Evolutionary conservation across 2,329 filamentous ascomycete genomes (phyloP).

Genomic region (Nemania bipapillata): DNA sequence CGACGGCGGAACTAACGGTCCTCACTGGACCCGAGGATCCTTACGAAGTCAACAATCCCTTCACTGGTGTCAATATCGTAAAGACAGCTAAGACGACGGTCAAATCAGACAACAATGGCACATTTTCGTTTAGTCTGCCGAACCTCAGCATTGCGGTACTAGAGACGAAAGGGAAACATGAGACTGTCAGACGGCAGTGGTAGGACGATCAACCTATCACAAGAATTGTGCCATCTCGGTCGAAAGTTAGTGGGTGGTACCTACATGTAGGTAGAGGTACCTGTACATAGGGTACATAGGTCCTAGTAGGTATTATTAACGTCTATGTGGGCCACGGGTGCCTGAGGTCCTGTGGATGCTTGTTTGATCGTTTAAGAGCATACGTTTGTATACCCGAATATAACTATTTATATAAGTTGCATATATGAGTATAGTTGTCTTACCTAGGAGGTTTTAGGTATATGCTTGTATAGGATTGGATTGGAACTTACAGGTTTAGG

Average conservation of each 20-base stretch:
- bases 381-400: too few relatives aligned
- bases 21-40: constrained; percentile 58
- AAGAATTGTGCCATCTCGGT: not conserved
- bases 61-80: constrained; percentile 62
- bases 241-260: not conserved
- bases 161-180: constrained; percentile 52
- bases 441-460: too few relatives aligned
- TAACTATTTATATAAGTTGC: too few relatives aligned
- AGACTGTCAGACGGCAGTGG: constrained; percentile 17
- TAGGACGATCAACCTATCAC: not conserved
- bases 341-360: too few relatives aligned
- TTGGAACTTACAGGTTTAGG: too few relatives aligned
- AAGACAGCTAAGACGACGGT: constrained; percentile 55
- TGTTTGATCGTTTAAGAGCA: too few relatives aligned
- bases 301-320: too few relatives aligned
- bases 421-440: too few relatives aligned
- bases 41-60: constrained; percentile 59
- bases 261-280: not conserved
- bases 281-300: too few relatives aligned
- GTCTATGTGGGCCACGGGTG: too few relatives aligned
- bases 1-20: constrained; percentile 58
- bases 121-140: constrained; percentile 64
- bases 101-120: constrained; percentile 58
- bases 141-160: constrained; percentile 67
- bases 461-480: too few relatives aligned